Conservation (phyloP, 208 protist genomes). For the Crithidia acanthocephali region DNA sequence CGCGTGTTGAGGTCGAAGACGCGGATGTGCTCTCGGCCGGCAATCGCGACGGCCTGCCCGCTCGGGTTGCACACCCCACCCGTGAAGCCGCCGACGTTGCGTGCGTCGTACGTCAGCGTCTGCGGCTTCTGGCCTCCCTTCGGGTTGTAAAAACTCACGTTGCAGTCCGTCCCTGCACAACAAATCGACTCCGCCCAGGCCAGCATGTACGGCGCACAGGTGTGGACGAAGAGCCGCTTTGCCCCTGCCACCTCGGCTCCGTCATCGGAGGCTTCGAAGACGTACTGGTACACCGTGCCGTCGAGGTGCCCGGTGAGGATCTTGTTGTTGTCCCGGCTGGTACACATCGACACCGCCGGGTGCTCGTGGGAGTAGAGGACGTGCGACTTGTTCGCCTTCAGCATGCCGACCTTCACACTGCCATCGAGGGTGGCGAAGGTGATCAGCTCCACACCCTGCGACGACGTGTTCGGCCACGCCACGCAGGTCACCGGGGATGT, state of each 20-base stretch:
- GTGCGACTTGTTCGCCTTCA: conserved; percentile 95
- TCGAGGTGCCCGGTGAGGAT: conserved; percentile 95
- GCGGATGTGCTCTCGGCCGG: conserved; percentile 87
- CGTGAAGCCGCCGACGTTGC: conserved; percentile 93
- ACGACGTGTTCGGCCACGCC: conserved; percentile 90
- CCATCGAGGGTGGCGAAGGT: conserved; percentile 95
- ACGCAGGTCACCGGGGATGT: conserved; percentile 91
- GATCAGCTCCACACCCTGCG: conserved; percentile 93
- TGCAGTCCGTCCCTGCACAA: conserved; percentile 90
- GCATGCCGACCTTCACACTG: conserved; percentile 93
- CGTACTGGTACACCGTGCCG: conserved; percentile 88
- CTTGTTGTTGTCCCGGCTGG: conserved; percentile 77
- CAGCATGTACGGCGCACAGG: conserved; percentile 89
- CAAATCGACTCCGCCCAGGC: conserved; percentile 95
- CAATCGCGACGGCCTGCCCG: conserved; percentile 93
- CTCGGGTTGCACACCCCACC: conserved; percentile 92
- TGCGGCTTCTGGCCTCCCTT: conserved; percentile 85
- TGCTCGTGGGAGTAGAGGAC: conserved; percentile 94
- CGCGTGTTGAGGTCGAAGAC: conserved; percentile 94
- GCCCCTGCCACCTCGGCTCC: conserved; percentile 57
- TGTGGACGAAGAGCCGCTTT: conserved; percentile 90
- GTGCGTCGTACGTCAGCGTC: conserved; percentile 88
- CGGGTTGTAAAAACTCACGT: conserved; percentile 94
- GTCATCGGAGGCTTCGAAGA: conserved; percentile 87
- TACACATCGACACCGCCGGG: conserved; percentile 84